Base-by-base conservation (phyloP, 2,329 filamentous ascomycete genomes). In the Xylariales sp. region DNA sequence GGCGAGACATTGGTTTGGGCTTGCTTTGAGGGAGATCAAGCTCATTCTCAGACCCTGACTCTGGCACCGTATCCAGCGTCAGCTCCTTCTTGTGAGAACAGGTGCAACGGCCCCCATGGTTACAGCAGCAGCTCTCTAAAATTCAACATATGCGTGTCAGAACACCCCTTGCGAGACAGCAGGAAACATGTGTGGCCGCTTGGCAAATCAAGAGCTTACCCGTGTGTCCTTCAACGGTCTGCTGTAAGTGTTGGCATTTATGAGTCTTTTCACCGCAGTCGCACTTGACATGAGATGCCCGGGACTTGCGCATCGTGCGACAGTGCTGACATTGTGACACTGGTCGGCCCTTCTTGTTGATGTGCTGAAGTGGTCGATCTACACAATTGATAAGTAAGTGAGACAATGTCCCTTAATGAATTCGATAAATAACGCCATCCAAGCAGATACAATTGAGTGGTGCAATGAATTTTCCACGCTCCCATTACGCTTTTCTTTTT, bases 261-360 rank as follows among this genome's bases (percentile, higher is more conserved):
- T 85, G 84, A 45, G 82, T 81, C 75, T 95, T 96, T 66, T 95
- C 88, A 61, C 88, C 90, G 65, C 93, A 98, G 66, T 97, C 90
- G 69, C 93, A 98, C 66, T 93, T 95, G 58, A 93, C 80, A 66
- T 97, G 93, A 48, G 91, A 88, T 42, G 90, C 84, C 55, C 93
- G 88, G 64, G 88, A 91, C 76, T 97, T 97, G 70, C 93, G 90
- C 74, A 95, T 85, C 51, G 85, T 81, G 62, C 93, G 91, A 69
- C 93, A 98, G 69, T 98, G 93, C 52, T 88, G 80, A 68, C 93
- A 98, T 82, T 98, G 93, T 54, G 93, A 95, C 53, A 97, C 89
- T 45, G 93, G 93, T 46, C 91, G 86, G 57, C 91, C 91, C 72
- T 97, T 97, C 65, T 95, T 95, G 66, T 94, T 94, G 70, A 96